These are phyloP conservation scores for Plasmodium gonderi DNA, from an alignment of 169 alveolate genomes.

Conservation along the genomic window DNA sequence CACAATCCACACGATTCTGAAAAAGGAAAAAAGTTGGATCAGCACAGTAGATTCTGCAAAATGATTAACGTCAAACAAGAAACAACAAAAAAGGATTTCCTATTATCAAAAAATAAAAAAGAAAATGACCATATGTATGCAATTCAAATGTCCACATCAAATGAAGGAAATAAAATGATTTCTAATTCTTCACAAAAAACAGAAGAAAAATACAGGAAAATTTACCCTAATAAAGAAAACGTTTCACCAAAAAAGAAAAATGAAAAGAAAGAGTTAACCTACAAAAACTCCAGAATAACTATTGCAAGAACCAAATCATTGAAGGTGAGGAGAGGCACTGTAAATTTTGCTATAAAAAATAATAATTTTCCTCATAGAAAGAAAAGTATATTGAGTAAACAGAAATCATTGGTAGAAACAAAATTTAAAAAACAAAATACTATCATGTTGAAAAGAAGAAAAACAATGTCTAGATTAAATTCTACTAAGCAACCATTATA, in stretches of 20 bases:
- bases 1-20: neutral
- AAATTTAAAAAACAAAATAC: slow-evolving; percentile 64
- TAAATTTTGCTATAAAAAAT: slow-evolving; percentile 50
- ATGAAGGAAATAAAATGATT: slow-evolving; percentile 14
- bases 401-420: slow-evolving; percentile 30
- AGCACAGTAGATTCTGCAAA: slow-evolving; percentile 32
- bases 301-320: slow-evolving; percentile 47
- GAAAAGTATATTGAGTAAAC: slow-evolving; percentile 29
- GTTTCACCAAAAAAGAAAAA: neutral
- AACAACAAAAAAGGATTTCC: neutral
- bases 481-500: slow-evolving; percentile 26
- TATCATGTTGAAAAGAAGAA: slow-evolving; percentile 17
- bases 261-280: slow-evolving; percentile 21
- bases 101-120: slow-evolving; percentile 24
- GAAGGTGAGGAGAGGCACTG: slow-evolving; percentile 30
- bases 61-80: slow-evolving; percentile 6
- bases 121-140: neutral
- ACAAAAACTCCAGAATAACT: slow-evolving; percentile 3
- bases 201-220: slow-evolving; percentile 5
- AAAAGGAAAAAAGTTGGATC: slow-evolving; percentile 16
- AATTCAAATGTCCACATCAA: slow-evolving; percentile 1
- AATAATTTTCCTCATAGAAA: slow-evolving; percentile 11
- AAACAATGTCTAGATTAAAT: slow-evolving; percentile 39
- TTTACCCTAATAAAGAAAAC: slow-evolving; percentile 4
- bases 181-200: slow-evolving; percentile 14